Conservation (phyloP, 2,329 filamentous ascomycete species). For the Magnaporthiopsis incrustans region DNA sequence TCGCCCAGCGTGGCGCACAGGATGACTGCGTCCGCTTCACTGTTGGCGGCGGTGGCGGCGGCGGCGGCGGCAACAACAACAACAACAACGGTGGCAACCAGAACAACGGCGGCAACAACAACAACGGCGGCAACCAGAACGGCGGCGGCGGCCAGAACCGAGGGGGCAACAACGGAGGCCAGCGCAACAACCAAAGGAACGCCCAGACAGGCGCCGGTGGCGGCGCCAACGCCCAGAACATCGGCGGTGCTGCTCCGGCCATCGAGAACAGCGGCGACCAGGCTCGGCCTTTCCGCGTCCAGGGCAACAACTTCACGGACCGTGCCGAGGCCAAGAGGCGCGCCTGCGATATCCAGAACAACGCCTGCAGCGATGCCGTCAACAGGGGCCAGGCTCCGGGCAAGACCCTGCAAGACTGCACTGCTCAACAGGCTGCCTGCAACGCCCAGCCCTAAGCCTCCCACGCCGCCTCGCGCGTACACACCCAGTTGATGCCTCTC, state of each 20-base stretch:
- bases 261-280: slow-evolving; percentile 39
- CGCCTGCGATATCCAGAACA: slow-evolving; percentile 57
- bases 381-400: slow-evolving; percentile 39
- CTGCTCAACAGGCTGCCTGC: slow-evolving; percentile 42
- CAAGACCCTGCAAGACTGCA: slow-evolving; percentile 42
- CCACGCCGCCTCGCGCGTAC: background rate
- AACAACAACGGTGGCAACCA: slow-evolving; percentile 11
- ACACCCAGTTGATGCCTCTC: background rate
- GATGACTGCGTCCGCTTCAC: slow-evolving; percentile 57
- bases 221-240: slow-evolving; percentile 30
- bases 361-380: slow-evolving; percentile 47
- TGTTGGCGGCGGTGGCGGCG: slow-evolving; percentile 28
- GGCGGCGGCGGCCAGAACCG: background rate
- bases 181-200: too few species aligned
- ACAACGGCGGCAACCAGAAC: slow-evolving; percentile 10
- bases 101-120: background rate
- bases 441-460: slow-evolving; percentile 16
- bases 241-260: slow-evolving; percentile 26
- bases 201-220: slow-evolving; percentile 25
- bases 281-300: slow-evolving; percentile 46
- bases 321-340: slow-evolving; percentile 47
- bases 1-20: slow-evolving; percentile 58
- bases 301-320: slow-evolving; percentile 50
- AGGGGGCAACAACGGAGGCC: too few species aligned
- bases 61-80: slow-evolving; percentile 13